Evolutionary conservation across 2,329 filamentous ascomycete genomes (phyloP), one percentile per base, ranked within the genome.

Genomic region (Fusarium tanahbumbuense): DNA sequence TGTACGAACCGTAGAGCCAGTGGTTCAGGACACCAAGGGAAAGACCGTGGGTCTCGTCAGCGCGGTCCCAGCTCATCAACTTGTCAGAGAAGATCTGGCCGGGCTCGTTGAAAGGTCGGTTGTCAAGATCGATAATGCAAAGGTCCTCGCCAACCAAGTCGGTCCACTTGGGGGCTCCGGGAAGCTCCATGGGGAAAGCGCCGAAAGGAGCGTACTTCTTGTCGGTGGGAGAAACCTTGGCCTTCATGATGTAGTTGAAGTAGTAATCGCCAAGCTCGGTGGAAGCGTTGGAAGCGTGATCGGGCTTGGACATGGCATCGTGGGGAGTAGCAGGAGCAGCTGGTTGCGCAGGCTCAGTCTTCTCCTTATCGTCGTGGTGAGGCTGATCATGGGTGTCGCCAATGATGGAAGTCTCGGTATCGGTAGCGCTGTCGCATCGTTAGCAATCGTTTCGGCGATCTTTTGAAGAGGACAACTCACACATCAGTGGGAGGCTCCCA

Each of bases 41-140:
- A 12, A 81, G 72, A 32, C 79, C 78, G 52, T 80, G 78, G 16
- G 83, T 68, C 45, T 75, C 68, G 2, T 67, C 48, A 15, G 75
- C 60, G 20, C 78, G 68, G 28, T 79, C 74, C 81, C 81, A 83
- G 58, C 70, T 76, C 76, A 83, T 82, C 46, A 73, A 48, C 1
- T 72, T 49, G 2, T 76, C 67, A 8, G 76, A 76, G 52, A 82
- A 84, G 44, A 83, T 74, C 68, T 79, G 74, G 30, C 79, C 78
- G 6, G 78, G 64, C 46, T 74, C 72, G 50, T 77, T 68, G 56
- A 83, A 83, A 4, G 73, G 72, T 30, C 82, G 81, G 70, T 79
- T 82, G 71, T 84, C 82, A 47, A 84, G 76, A 60, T 84, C 82
- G 67, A 84, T 81, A 67, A 84, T 83, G 78, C 81, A 83, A 10